Conservation (phyloP, 2,329 filamentous ascomycete species). For the Penicillium corylophilum region DNA sequence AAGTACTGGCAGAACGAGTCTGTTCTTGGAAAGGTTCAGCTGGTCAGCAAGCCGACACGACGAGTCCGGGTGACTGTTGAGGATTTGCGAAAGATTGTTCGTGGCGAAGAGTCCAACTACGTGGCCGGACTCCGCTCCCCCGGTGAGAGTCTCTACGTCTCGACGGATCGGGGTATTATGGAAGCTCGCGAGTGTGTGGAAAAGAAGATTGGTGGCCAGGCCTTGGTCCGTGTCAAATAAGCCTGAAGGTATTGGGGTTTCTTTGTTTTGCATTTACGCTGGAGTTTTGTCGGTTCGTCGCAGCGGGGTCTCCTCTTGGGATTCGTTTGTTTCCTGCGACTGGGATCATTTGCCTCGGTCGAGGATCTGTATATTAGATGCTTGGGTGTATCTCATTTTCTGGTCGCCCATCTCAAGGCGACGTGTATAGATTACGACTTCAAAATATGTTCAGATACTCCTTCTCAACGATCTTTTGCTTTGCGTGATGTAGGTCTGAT, state of each 20-base stretch:
- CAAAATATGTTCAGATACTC: slow-evolving; percentile 17
- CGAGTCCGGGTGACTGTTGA: slow-evolving; percentile 64
- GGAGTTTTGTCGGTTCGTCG: slow-evolving; percentile 39
- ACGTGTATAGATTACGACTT: slow-evolving; percentile 28
- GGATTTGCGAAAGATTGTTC: slow-evolving; percentile 63
- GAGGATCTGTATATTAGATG: slow-evolving; percentile 39
- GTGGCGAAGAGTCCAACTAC: slow-evolving; percentile 65
- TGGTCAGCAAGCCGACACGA: slow-evolving; percentile 73
- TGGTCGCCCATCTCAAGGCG: slow-evolving; percentile 14
- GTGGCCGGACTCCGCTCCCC: slow-evolving; percentile 71
- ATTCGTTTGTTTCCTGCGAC: slow-evolving; percentile 30
- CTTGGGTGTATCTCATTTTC: slow-evolving; percentile 27
- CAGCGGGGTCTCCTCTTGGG: slow-evolving; percentile 32
- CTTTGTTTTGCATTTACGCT: slow-evolving; percentile 36
- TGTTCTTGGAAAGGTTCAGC: slow-evolving; percentile 65
- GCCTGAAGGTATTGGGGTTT: neutral
- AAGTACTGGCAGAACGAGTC: slow-evolving; percentile 87
- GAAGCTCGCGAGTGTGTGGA: slow-evolving; percentile 81
- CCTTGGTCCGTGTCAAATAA: slow-evolving; percentile 68
- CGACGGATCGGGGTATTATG: slow-evolving; percentile 73
- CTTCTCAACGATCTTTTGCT: neutral
- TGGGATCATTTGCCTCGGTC: slow-evolving; percentile 33
- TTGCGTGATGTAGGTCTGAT: neutral
- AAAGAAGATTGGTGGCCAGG: slow-evolving; percentile 74
- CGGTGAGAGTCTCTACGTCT: slow-evolving; percentile 80